These are phyloP conservation scores for Zygotorulaspora chibaensis DNA, from an alignment of 805 yeast species.

Conservation along the genomic window DNA sequence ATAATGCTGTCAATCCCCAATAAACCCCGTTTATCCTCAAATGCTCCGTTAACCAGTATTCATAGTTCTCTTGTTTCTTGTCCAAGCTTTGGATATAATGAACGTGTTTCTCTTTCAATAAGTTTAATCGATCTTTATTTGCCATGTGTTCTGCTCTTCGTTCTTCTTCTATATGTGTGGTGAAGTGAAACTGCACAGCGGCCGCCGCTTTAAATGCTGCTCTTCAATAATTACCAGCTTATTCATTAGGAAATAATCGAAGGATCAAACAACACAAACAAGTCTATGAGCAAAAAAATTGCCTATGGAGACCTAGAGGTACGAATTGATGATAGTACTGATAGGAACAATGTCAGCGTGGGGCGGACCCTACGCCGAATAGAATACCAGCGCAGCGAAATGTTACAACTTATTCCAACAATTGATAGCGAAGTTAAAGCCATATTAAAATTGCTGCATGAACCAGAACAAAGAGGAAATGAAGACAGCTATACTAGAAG, in stretches of 20 bases:
- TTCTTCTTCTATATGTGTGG: not conserved
- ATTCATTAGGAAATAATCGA: not conserved
- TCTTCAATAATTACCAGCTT: not conserved
- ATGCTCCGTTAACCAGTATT: conserved; percentile 89
- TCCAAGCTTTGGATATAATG: conserved; percentile 53
- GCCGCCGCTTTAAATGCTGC: not conserved
- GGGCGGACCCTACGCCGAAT: conserved; percentile 26
- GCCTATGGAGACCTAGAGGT: conserved; percentile 24
- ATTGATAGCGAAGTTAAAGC: conserved; percentile 58
- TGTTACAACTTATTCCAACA: conserved; percentile 49
- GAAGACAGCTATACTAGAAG: conserved; percentile 63
- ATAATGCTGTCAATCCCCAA: conserved; percentile 87
- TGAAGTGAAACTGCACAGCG: not conserved
- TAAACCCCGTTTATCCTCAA: conserved; percentile 85
- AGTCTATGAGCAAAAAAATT: conserved; percentile 1
- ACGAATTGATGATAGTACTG: conserved; percentile 4
- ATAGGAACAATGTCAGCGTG: conserved; percentile 24
- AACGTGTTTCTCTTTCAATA: conserved; percentile 49
- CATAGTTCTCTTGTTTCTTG: conserved; percentile 52
- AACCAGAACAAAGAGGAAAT: conserved; percentile 53
- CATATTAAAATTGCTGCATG: conserved; percentile 45
- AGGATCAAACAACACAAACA: not conserved
- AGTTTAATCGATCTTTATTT: not conserved
- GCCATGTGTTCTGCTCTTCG: not conserved
- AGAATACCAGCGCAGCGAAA: conserved; percentile 28